phyloP scores from a whole-genome alignment of 2,329 filamentous ascomycete species.

The Verticillium klebahnii region DNA sequence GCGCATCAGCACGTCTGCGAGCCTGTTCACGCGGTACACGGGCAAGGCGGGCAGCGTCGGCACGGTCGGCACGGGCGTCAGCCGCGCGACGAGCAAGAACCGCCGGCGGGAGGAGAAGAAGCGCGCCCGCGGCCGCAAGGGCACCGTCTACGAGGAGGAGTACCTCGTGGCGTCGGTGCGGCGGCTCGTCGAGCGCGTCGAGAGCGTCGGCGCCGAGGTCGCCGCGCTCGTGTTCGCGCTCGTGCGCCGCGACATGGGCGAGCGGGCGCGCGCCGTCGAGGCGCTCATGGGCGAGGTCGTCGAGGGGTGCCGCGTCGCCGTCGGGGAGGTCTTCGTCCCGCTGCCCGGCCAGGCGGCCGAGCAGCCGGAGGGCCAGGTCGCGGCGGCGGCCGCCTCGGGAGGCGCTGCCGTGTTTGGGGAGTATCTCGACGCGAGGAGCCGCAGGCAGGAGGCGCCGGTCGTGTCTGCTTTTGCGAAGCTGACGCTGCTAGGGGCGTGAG shows the following conservation, averaged over 20 bases:
- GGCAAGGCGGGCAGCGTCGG: slow-evolving; percentile 59
- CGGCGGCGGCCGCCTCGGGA: slow-evolving; percentile 30
- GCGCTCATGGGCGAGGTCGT: slow-evolving; percentile 69
- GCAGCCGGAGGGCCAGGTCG: slow-evolving; percentile 15
- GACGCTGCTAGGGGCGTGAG: slow-evolving; percentile 40
- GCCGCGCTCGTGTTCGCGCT: slow-evolving; percentile 71
- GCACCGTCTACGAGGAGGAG: slow-evolving; percentile 96
- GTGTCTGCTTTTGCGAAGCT: slow-evolving; percentile 46
- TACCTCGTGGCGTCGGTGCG: slow-evolving; percentile 88
- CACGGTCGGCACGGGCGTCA: slow-evolving; percentile 68
- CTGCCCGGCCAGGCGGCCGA: slow-evolving; percentile 12
- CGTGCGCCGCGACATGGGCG: slow-evolving; percentile 77
- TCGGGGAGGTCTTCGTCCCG: slow-evolving; percentile 64
- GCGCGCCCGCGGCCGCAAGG: slow-evolving; percentile 89
- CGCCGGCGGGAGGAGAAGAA: slow-evolving; percentile 89
- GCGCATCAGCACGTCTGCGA: slow-evolving; percentile 75
- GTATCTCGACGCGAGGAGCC: slow-evolving; percentile 39
- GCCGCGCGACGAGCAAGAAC: slow-evolving; percentile 81
- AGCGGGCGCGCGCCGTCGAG: slow-evolving; percentile 77
- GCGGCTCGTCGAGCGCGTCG: slow-evolving; percentile 77
- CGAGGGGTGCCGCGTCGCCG: slow-evolving; percentile 60
- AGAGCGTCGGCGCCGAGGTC: slow-evolving; percentile 67
- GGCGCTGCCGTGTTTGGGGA: slow-evolving; percentile 49
- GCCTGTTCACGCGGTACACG: slow-evolving; percentile 89
- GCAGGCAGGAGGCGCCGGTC: slow-evolving; percentile 42